Evolutionary conservation across 768 basidiomycete genomes (phyloP), one percentile per base, ranked within the genome.

Genomic region (Lyophyllum decastes): DNA sequence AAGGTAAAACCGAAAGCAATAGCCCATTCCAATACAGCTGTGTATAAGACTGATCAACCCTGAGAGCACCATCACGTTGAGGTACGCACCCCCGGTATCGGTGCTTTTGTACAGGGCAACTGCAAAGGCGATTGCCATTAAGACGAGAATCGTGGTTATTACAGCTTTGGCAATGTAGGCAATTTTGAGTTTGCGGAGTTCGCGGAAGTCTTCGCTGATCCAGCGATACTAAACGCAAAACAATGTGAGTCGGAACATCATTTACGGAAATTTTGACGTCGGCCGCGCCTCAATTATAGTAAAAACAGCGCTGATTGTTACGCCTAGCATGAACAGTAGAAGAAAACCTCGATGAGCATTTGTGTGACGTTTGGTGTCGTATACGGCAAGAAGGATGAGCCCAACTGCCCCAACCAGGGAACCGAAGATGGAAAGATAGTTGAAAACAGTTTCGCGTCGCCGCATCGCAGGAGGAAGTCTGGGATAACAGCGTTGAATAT

Each of bases 1-100:
- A 89, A 79, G 5, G 86, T 86, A 69, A 85, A 91, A 8, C 88
- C 83, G 53, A 92, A 86, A 3, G 82, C 80, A 49, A 93, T 89
- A 0, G 70, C 65, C 90, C 90, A 93, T 69, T 93, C 91, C 7
- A 92, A 64, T 54, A 91, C 70, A n/a, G 79, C 88, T 85, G 55
- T 30, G n/a, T 8, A 6, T 50, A 26, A 52, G 25, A 12, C 12
- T 34, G 33, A 27, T 22, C 16, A 54, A 57, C 38, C 55, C 55
- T 27, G 6, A n/a, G 26, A 41, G 10, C 10, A 30, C 12, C 22
- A 24, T 6, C 7, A 5, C 16, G 7, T 16, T 8, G 4, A 38
- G 33, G 17, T 25, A 44, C 75, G 40, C 64, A 82, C 82, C 87
- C 68, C 83, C 88, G 0, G 73, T 82, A 57, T 86, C 70, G 1